Evolutionary conservation across 805 yeast species (phyloP), one percentile per base, ranked within the genome.

Genomic region (Cyberlindnera sargentensis): DNA sequence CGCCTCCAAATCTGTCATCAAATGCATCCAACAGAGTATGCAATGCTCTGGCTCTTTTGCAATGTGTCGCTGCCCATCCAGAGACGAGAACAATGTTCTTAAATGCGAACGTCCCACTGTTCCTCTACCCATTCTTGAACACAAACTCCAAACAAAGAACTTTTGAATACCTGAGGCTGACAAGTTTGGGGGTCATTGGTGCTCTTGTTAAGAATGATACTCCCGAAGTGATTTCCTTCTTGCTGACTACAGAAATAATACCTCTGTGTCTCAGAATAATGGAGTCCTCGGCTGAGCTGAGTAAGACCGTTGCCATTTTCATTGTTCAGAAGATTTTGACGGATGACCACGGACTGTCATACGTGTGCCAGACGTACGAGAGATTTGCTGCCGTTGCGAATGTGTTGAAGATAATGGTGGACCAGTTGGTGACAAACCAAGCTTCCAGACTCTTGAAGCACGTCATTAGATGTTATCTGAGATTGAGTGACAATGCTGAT

Each of bases 121-220:
- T 89, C 55, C 70, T 91, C 45, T 93, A 93, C 65, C 99, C 99
- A 29, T 91, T 91, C 58, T 73, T 91, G 58, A 88, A 89, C 58
- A 90, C 98, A 4, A 85, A 85, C 50, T 86, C 95, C 32, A 84
- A 90, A 60, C 90, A 88, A 52, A 74, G 96, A 51, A 85, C 96
- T 7, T 93, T 91, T 68, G 99, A 91, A 65, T 93, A 93, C 61
- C 73, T 91, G 56, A 74, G 98, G 50, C 74, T 91, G 50, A 93
- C 99, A 1, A 84, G 95, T 42, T 75, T 91, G 47, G 99, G 99
- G 34, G 99, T 91, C 6, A 86, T 91, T 60, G 99, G 99, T 23
- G 98, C 99, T 0, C 70, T 91, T 44, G 98, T 93, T 26, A 91
- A 93, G 56, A 91, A 90, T 62, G 99, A 91, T 58, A 85, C 96